Percentiles rank a stretch among this genome's conserved stretches.
Evolutionary conservation across 2,329 filamentous ascomycete genomes (phyloP).

Genomic region (Colletotrichum destructivum): DNA sequence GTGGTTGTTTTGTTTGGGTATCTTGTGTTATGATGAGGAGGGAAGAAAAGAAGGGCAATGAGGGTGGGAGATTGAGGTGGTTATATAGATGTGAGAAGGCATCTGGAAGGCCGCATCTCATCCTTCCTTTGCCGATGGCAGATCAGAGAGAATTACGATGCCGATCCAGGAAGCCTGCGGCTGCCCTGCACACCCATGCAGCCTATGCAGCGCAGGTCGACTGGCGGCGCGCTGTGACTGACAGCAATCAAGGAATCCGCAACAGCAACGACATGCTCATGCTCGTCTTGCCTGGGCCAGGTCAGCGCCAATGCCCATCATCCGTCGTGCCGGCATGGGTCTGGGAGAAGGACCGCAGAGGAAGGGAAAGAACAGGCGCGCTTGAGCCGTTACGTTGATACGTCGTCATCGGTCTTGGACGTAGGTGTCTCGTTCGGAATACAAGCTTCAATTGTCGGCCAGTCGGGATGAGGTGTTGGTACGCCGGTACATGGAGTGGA

Average conservation of each 20-base stretch:
- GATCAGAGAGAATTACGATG: constrained; percentile 21
- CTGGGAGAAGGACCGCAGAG: constrained; percentile 4
- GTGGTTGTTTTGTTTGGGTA: constrained; percentile 38
- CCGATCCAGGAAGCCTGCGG: constrained; percentile 24
- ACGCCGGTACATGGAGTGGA: constrained; percentile 24
- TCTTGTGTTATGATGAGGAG: constrained; percentile 43
- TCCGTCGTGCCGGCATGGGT: constrained; percentile 32
- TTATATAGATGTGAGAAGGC: constrained; percentile 38
- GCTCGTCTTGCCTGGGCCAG: constrained; percentile 4
- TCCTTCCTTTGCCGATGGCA: constrained; percentile 1
- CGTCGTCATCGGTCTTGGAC: constrained; percentile 44
- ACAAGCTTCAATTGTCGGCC: constrained; percentile 36
- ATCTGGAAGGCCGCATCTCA: constrained; percentile 22
- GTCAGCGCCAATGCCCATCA: constrained; percentile 15
- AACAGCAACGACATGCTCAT: neutral
- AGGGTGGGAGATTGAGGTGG: constrained; percentile 26
- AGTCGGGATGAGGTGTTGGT: constrained; percentile 28
- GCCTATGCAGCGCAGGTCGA: neutral
- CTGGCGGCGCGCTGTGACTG: constrained; percentile 21
- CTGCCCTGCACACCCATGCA: neutral
- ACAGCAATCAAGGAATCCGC: constrained; percentile 38
- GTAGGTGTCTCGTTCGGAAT: constrained; percentile 36
- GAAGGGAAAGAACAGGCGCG: constrained; percentile 1
- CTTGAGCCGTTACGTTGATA: constrained; percentile 32
- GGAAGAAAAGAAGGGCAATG: neutral